A percentile compares a stretch with the other conserved stretches of the same genome.
Evolutionary conservation across 306 rosid species (phyloP).

Genomic region (Dryas drummondii): DNA sequence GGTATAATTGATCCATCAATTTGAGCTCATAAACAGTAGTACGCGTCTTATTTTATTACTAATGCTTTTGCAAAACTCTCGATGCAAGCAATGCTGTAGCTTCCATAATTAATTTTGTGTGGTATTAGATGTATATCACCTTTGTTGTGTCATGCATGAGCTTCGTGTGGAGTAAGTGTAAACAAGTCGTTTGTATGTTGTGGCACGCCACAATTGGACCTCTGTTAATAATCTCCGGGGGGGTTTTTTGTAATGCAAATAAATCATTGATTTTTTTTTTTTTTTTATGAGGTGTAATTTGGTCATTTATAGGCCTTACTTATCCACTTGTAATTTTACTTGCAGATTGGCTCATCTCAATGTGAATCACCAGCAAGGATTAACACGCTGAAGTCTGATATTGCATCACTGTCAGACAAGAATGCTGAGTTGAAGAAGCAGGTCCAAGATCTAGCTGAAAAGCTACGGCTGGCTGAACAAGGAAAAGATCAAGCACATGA

Average conservation of each 20-base stretch:
- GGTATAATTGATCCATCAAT: neutral
- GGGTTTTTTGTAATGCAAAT: too few relatives aligned
- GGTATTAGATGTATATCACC: too few relatives aligned
- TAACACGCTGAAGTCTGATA: conserved; percentile 45
- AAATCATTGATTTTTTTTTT: neutral
- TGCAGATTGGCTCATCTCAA: conserved; percentile 46
- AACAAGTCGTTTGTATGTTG: too few relatives aligned
- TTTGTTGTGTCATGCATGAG: too few relatives aligned
- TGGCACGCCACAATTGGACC: too few relatives aligned
- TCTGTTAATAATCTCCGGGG: too few relatives aligned
- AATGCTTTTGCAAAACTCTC: too few relatives aligned
- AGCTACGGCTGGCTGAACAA: conserved; percentile 59
- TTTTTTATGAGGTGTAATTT: neutral
- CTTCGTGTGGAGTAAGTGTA: too few relatives aligned
- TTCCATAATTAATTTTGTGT: too few relatives aligned
- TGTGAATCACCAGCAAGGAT: conserved; percentile 59
- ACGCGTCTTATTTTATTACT: too few relatives aligned
- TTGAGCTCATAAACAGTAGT: neutral
- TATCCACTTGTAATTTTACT: neutral
- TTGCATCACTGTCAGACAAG: conserved; percentile 42
- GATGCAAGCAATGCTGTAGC: too few relatives aligned
- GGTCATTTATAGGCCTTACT: neutral
- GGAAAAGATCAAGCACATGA: conserved; percentile 63
- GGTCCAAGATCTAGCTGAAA: conserved; percentile 51
- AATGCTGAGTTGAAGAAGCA: conserved; percentile 54